A percentile compares a stretch with the other conserved stretches of the same genome.
Conservation (phyloP, 371 early-diverging fungal genomes). For the Actinomortierella ambigua region DNA sequence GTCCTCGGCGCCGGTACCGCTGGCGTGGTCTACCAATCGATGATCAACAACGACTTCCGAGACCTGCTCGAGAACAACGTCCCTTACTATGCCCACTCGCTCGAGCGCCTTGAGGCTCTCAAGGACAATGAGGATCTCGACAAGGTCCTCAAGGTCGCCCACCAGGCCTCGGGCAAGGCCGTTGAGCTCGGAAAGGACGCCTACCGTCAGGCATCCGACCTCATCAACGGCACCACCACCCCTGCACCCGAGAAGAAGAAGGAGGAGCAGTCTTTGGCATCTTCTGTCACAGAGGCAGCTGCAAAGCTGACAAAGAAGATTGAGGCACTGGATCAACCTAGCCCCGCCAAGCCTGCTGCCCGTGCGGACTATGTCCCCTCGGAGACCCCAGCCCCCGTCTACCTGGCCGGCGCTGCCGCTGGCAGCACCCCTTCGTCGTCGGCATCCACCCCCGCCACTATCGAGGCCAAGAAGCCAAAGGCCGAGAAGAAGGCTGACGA, state of each 20-base stretch:
- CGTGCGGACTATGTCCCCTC: conserved; percentile 39
- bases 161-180: conserved; percentile 20
- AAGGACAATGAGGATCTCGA: conserved; percentile 41
- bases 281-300: neutral
- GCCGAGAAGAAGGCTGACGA: conserved; percentile 6
- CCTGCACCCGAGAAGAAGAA: conserved; percentile 38
- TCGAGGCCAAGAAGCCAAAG: conserved; percentile 5
- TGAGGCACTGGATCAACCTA: conserved; percentile 41
- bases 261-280: neutral
- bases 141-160: conserved; percentile 16
- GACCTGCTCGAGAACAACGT: conserved; percentile 37
- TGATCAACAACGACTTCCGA: conserved; percentile 38
- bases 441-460: conserved; percentile 6
- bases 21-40: conserved; percentile 44
- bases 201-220: conserved; percentile 30
- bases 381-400: conserved; percentile 26
- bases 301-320: conserved; percentile 30
- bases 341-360: conserved; percentile 32
- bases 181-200: conserved; percentile 40
- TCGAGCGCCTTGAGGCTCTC: conserved; percentile 38
- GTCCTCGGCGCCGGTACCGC: conserved; percentile 38
- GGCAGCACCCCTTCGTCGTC: conserved; percentile 11
- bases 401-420: conserved; percentile 35
- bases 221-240: conserved; percentile 45
- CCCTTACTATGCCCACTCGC: conserved; percentile 35